Evolutionary conservation across 352 stramenopile species (phyloP).

Genomic region (Globisporangium heterothallicum): DNA sequence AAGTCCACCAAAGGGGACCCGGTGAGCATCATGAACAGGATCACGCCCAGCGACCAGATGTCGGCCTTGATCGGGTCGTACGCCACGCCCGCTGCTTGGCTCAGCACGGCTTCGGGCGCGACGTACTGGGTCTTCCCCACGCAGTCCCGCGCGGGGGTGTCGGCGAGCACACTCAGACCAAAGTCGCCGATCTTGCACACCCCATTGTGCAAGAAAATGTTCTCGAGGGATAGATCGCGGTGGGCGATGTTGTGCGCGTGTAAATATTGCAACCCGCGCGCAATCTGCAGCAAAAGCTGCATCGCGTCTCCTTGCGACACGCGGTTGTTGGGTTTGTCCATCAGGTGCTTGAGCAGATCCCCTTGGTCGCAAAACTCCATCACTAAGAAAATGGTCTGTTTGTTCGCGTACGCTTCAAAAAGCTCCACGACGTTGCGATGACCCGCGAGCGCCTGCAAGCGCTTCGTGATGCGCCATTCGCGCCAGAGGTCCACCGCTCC

Average conservation of each 20-base stretch:
- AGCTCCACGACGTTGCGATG: slow-evolving; percentile 10
- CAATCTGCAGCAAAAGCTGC: slow-evolving; percentile 10
- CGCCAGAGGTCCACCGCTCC: slow-evolving; percentile 8
- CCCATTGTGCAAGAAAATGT: slow-evolving; percentile 42
- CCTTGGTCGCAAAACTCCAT: slow-evolving; percentile 14
- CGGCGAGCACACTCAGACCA: slow-evolving; percentile 28
- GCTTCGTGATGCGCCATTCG: slow-evolving; percentile 16
- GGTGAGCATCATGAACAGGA: slow-evolving; percentile 71
- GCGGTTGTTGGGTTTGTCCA: slow-evolving; percentile 2
- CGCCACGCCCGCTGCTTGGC: slow-evolving; percentile 2
- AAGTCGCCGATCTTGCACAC: slow-evolving; percentile 53
- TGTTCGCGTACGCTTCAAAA: slow-evolving; percentile 10
- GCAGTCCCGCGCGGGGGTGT: slow-evolving; percentile 7
- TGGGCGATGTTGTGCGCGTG: slow-evolving; percentile 28
- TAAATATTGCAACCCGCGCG: slow-evolving; percentile 7
- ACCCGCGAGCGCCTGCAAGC: slow-evolving; percentile 10
- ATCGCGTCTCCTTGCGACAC: slow-evolving; percentile 1
- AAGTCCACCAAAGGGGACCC: slow-evolving; percentile 40
- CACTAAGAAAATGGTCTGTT: slow-evolving; percentile 11
- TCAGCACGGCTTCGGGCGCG: slow-evolving; percentile 47
- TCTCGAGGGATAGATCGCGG: slow-evolving; percentile 62
- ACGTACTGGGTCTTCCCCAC: slow-evolving; percentile 59
- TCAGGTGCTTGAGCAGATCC: slow-evolving; percentile 11
- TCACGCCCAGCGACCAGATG: slow-evolving; percentile 64
- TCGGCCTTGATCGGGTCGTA: slow-evolving; percentile 61